phyloP scores from a whole-genome alignment of 495 filamentous ascomycete genomes.

The Tetracladium marchalianum region DNA sequence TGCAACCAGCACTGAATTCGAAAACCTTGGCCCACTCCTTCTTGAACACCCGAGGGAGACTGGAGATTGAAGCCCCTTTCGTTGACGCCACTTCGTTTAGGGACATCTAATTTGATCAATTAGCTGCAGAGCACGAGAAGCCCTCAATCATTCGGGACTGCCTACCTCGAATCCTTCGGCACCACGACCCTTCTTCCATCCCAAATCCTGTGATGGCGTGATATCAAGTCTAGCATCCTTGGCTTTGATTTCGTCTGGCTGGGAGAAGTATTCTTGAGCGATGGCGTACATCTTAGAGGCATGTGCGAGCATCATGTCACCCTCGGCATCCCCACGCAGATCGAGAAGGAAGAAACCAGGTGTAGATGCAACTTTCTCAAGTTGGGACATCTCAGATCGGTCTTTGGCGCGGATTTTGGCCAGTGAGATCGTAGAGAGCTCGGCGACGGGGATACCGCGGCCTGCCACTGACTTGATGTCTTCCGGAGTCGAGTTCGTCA shows the following conservation, averaged over 20 bases:
- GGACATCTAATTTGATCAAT: conserved; percentile 5
- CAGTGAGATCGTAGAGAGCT: conserved; percentile 10
- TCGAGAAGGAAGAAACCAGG: conserved; percentile 11
- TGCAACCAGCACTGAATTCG: conserved; percentile 11
- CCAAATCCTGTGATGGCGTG: conserved; percentile 9
- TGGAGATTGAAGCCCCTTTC: conserved; percentile 1
- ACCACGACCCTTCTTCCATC: conserved; percentile 7
- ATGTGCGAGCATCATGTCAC: conserved; percentile 8
- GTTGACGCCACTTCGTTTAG: conserved; percentile 3
- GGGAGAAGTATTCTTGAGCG: conserved; percentile 7
- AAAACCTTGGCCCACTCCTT: conserved; percentile 1
- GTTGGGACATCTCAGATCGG: conserved; percentile 1
- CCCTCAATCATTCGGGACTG: background rate
- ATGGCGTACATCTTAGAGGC: conserved; percentile 3
- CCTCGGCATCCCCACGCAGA: conserved; percentile 3
- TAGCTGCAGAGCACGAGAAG: background rate
- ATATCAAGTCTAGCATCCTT: conserved; percentile 8
- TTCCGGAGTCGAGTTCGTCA: conserved; percentile 1
- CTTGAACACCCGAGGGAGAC: conserved; percentile 3
- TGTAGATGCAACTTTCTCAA: conserved; percentile 6
- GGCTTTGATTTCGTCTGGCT: conserved; percentile 4
- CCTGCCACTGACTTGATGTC: conserved; percentile 5
- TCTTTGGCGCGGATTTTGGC: conserved; percentile 4
- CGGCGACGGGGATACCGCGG: conserved; percentile 4
- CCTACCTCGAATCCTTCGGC: conserved; percentile 9